Base-by-base conservation (phyloP, 1,284 basidiomycete genomes). In the Cutaneotrichosporon cavernicola region DNA sequence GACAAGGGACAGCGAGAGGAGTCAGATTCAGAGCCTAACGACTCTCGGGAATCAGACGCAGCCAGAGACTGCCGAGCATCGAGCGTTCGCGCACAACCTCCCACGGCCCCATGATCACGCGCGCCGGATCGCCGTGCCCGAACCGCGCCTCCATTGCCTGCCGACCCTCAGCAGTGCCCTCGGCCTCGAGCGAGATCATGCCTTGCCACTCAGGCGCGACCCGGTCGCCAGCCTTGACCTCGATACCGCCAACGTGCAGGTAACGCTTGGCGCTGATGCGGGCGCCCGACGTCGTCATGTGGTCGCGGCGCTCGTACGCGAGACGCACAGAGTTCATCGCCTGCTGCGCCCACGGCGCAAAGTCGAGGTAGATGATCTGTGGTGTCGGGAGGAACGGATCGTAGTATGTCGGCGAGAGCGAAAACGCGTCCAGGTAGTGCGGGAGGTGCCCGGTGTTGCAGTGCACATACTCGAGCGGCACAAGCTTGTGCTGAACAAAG, bases 351-450 rank as follows among this genome's bases (percentile, higher is more conserved):
- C 72, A 82, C 21, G 77, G 80, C 11, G 69, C 64, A 43, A 82
- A 72, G 64, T 81, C 75, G 63, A 81, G 74, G 65, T 73, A 76
- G 58, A 82, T 58, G 57, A 81, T 73, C 64, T 79, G 76, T 22
- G 80, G 78, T 4, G 69, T 56, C 0, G 80, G 73, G 5, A 82
- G 70, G 63, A 81, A 75, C 8, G 78, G 74, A 65, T 79, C 75
- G 64, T 80, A 80, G 69, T 81, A 81, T 0, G 76, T 76, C n/a
- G 81, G 81, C 18, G 80, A 75, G 9, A 80, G 61, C n/a, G 72
- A 58, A 65, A 82, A 78, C 9, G 74, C 76, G 64, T 81, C 73
- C 50, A 81, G 60, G 61, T 75, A 76, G 16, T 70, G 67, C 16
- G 81, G 81, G 7, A 81, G 72, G 67, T 80, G 76, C 1, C 77